Evolutionary conservation across 257 asterid genomes (phyloP).

Genomic region (Datura wrightii): DNA sequence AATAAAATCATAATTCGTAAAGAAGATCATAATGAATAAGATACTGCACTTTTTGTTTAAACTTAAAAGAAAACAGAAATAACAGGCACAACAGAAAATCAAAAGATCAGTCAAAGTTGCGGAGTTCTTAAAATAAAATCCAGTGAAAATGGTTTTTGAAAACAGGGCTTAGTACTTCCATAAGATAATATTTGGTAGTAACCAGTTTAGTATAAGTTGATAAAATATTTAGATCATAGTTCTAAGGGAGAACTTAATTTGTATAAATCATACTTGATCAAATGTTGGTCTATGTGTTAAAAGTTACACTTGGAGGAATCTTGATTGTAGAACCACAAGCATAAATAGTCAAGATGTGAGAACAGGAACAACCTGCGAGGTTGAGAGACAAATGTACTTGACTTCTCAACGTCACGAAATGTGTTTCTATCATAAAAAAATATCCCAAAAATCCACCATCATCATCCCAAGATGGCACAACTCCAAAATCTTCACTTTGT

Average conservation of each 20-base stretch:
- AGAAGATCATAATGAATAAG: too few species aligned
- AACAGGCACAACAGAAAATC: not conserved
- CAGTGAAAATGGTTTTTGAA: constrained; percentile 9
- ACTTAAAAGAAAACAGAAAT: not conserved
- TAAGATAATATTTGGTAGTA: constrained; percentile 17
- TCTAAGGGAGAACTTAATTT: not conserved
- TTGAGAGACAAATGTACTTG: constrained; percentile 75
- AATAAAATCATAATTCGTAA: too few species aligned
- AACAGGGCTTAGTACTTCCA: not conserved
- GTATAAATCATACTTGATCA: not conserved
- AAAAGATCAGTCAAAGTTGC: not conserved
- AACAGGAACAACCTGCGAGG: constrained; percentile 82
- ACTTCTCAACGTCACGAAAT: constrained; percentile 63
- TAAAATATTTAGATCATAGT: not conserved
- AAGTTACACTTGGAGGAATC: not conserved
- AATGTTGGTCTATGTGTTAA: not conserved
- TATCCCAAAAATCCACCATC: constrained; percentile 59
- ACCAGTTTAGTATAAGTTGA: not conserved
- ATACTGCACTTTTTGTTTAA: too few species aligned
- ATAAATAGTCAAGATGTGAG: not conserved
- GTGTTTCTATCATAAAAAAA: constrained; percentile 58
- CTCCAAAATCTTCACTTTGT: constrained; percentile 59
- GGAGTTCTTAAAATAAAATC: not conserved
- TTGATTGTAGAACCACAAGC: constrained; percentile 1
- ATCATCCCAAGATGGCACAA: constrained; percentile 69